Evolutionary conservation across 192 early-diverging fungal genomes (phyloP).

Genomic region (Piromyces sp.): DNA sequence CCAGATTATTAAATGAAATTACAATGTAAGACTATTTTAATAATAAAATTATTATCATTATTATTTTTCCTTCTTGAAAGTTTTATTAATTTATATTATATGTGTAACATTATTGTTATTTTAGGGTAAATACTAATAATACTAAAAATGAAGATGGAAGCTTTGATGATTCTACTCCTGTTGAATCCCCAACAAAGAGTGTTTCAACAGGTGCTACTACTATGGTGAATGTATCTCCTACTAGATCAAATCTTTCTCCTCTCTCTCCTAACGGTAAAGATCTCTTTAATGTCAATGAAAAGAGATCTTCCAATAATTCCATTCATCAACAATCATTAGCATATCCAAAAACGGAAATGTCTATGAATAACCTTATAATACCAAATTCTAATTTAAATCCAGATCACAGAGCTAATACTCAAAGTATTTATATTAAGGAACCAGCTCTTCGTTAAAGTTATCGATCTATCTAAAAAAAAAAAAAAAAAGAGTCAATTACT

Average conservation of each 20-base stretch:
- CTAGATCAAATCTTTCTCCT: not conserved
- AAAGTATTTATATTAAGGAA: not conserved
- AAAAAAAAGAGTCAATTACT: too few relatives aligned
- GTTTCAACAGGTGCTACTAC: not conserved
- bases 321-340: not conserved
- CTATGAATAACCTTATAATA: not conserved
- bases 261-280: not conserved
- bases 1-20: not conserved
- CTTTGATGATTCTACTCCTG: not conserved
- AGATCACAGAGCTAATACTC: not conserved
- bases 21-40: not conserved
- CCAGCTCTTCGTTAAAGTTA: not conserved
- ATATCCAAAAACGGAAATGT: not conserved
- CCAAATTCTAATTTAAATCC: not conserved
- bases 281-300: not conserved
- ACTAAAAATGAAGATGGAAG: not conserved
- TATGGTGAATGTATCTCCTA: not conserved
- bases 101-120: too few relatives aligned
- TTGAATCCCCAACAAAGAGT: not conserved
- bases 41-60: too few relatives aligned
- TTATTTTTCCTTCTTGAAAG: too few relatives aligned
- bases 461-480: too few relatives aligned
- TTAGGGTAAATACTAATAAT: too few relatives aligned
- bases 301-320: not conserved
- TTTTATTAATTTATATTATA: too few relatives aligned